Base-by-base conservation (phyloP, 257 asterid genomes). In the Nicotiana paniculata region DNA sequence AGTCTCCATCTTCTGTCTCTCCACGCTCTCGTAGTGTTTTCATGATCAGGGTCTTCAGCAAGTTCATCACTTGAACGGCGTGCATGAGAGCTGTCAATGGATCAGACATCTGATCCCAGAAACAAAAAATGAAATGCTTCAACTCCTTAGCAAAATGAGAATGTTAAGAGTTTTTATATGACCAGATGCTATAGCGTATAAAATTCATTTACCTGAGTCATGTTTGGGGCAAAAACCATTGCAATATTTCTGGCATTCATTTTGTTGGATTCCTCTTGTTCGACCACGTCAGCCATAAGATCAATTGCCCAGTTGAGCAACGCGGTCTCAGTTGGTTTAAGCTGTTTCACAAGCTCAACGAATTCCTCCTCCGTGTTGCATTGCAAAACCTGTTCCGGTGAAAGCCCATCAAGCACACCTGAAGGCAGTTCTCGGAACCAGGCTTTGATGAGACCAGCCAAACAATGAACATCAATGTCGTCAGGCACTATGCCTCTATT, bases 271-370 rank as follows among this genome's bases (percentile, higher is more conserved):
- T 90, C 95, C 68, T 94, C 99, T 21, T 90, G 95, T 87, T 96
- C 98, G 28, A 96, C 99, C 3, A 96, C 97, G 74, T 96, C 99
- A 35, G 98, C 97, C 99, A 96, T 96, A 75, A 96, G 96, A 91
- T 94, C 91, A 30, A 96, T 85, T 6, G 98, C 97, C 99, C 99
- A 96, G 89, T 88, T 89, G 54, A 96, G 97, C 78, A 95, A 85
- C 0, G 97, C 97, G 18, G 78, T 86, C 77, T 92, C 98, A 2
- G 96, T 95, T 4, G 98, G 97, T 81, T 90, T 90, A 9, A 95
- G 90, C 90, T 92, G 93, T 85, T 91, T 90, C 69, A 93, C 83
- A 7, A 95, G 92, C 90, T 85, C 93, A 24, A 87, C 93, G 21
- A 92, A 91, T 13, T 92, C 94, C 85, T 93, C 98, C 83, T 95